Conservation (phyloP, 2,329 filamentous ascomycete genomes). For the Xylaria multiplex region DNA sequence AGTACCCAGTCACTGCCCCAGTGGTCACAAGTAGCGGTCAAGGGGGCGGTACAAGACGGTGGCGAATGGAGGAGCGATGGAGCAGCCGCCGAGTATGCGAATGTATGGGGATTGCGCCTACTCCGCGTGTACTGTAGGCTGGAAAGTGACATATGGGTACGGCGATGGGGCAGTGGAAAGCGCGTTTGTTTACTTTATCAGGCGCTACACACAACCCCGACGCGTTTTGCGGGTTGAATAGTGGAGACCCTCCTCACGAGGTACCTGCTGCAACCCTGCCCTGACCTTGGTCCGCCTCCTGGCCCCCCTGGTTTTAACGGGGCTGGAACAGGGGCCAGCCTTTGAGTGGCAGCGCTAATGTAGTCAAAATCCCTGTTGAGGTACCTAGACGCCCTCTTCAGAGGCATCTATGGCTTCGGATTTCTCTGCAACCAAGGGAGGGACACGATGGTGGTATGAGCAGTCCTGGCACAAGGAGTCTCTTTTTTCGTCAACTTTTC, state of each 20-base stretch:
- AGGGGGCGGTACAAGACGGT: constrained; percentile 34
- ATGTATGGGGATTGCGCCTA: constrained; percentile 27
- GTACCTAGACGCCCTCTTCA: constrained; percentile 3
- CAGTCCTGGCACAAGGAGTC: too few species aligned
- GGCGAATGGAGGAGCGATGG: constrained; percentile 17
- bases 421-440: neutral
- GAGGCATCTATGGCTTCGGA: constrained; percentile 26
- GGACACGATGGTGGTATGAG: too few species aligned
- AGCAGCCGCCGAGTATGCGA: constrained; percentile 20
- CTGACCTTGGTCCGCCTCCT: neutral
- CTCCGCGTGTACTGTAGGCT: constrained; percentile 30
- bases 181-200: constrained; percentile 41
- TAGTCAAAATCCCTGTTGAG: neutral
- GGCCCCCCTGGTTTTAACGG: constrained; percentile 5
- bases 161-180: constrained; percentile 22
- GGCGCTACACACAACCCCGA: constrained; percentile 17
- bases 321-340: neutral
- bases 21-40: constrained; percentile 39
- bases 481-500: neutral
- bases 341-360: constrained; percentile 21
- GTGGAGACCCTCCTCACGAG: constrained; percentile 24
- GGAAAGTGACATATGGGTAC: constrained; percentile 34
- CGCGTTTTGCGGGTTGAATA: constrained; percentile 36
- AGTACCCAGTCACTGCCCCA: too few species aligned
- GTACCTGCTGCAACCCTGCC: neutral